Conservation (phyloP, 2,329 filamentous ascomycete species). For the Mycocentrospora acerina region DNA sequence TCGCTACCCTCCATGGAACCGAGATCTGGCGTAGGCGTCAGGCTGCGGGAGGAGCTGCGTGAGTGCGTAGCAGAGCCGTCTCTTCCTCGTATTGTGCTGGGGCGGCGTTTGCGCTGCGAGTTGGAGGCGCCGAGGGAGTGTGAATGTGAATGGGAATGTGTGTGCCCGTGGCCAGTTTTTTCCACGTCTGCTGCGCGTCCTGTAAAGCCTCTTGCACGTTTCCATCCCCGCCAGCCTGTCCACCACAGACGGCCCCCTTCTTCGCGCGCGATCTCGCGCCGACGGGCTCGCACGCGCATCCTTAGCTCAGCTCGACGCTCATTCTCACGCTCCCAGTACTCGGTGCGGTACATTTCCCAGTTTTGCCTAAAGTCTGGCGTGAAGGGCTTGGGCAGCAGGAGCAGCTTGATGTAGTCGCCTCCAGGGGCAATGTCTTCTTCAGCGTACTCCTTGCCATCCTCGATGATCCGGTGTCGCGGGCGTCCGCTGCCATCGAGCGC, state of each 20-base stretch:
- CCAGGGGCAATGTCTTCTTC: slow-evolving; percentile 90
- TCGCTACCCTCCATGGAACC: slow-evolving; percentile 24
- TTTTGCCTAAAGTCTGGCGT: slow-evolving; percentile 93
- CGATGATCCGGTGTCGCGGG: slow-evolving; percentile 46
- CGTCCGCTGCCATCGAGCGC: slow-evolving; percentile 24
- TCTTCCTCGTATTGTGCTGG: slow-evolving; percentile 29
- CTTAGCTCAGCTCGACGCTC: slow-evolving; percentile 77
- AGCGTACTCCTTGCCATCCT: slow-evolving; percentile 63
- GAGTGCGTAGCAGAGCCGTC: slow-evolving; percentile 29
- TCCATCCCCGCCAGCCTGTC: slow-evolving; percentile 68
- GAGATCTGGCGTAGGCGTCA: slow-evolving; percentile 36
- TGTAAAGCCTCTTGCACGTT: slow-evolving; percentile 34
- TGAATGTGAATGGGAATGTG: slow-evolving; percentile 12
- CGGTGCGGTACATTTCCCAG: slow-evolving; percentile 90
- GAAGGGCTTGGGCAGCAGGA: slow-evolving; percentile 91
- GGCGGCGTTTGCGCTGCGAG: slow-evolving; percentile 27
- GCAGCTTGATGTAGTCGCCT: slow-evolving; percentile 86
- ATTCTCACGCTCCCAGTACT: slow-evolving; percentile 98
- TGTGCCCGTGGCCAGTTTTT: slow-evolving; percentile 23
- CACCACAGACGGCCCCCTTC: slow-evolving; percentile 82
- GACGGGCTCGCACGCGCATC: slow-evolving; percentile 66
- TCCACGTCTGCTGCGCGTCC: slow-evolving; percentile 31
- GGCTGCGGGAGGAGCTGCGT: slow-evolving; percentile 33
- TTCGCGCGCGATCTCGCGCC: slow-evolving; percentile 67
- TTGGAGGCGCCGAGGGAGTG: slow-evolving; percentile 3